These are phyloP conservation scores for Elongisporangium prolatum DNA, from an alignment of 352 stramenopile genomes.

Conservation along the genomic window DNA sequence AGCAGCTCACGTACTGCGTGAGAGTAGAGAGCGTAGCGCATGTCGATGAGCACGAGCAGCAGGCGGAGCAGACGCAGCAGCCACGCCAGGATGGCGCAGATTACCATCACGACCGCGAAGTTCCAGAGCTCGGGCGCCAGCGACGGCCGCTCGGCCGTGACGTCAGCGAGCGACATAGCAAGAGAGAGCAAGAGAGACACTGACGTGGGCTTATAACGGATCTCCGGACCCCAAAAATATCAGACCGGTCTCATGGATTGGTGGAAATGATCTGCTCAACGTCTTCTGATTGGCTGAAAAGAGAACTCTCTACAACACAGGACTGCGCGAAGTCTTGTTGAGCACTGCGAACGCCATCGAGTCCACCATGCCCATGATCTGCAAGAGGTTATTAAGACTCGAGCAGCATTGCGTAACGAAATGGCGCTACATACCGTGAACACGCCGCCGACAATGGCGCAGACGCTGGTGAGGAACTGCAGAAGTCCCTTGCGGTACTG, in stretches of 20 bases:
- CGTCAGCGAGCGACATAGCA: neutral
- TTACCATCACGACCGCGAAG: conserved; percentile 32
- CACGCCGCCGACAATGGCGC: conserved; percentile 89
- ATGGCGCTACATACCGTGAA: conserved; percentile 87
- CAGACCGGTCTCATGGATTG: conserved; percentile 3
- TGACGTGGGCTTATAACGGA: neutral
- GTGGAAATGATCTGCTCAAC: conserved; percentile 6
- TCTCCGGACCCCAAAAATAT: neutral
- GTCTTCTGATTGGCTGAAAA: conserved; percentile 17
- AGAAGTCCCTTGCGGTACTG: conserved; percentile 87
- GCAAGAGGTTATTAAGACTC: neutral
- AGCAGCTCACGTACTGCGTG: conserved; percentile 26
- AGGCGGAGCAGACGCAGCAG: conserved; percentile 33
- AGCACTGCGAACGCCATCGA: conserved; percentile 48
- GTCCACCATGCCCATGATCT: conserved; percentile 76
- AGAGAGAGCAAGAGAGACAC: neutral
- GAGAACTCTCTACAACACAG: conserved; percentile 25
- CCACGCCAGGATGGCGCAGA: conserved; percentile 43
- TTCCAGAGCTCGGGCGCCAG: conserved; percentile 59
- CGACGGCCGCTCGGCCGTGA: conserved; percentile 8
- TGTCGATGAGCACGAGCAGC: conserved; percentile 28
- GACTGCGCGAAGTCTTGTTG: conserved; percentile 39
- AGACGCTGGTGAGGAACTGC: conserved; percentile 91
- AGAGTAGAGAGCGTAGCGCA: conserved; percentile 30
- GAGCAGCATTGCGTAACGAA: too few species aligned